phyloP scores from a whole-genome alignment of 495 filamentous ascomycete genomes.

The Penicillium soppii region DNA sequence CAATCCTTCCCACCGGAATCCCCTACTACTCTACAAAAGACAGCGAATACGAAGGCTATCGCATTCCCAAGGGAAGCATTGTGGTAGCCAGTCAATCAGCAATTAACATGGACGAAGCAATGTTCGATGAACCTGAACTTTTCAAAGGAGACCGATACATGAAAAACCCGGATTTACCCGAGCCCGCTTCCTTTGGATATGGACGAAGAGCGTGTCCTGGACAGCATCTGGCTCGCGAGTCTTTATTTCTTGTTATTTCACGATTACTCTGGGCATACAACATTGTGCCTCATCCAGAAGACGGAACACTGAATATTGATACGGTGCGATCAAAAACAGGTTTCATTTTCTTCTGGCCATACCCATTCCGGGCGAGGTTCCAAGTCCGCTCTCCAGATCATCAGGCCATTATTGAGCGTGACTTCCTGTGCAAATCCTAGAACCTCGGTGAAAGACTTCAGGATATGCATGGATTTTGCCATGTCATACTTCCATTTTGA shows the following conservation, averaged over 20 bases:
- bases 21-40: constrained; percentile 52
- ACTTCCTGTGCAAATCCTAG: too few relatives aligned
- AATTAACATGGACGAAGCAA: constrained; percentile 36
- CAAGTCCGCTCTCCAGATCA: too few relatives aligned
- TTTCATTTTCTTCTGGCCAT: too few relatives aligned
- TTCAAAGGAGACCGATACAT: constrained; percentile 52
- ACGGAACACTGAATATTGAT: too few relatives aligned
- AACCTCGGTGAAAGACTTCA: too few relatives aligned
- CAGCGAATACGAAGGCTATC: constrained; percentile 52
- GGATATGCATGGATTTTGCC: too few relatives aligned
- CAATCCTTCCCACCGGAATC: constrained; percentile 35
- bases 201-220: constrained; percentile 32
- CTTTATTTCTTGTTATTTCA: neutral
- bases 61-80: constrained; percentile 46
- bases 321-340: too few relatives aligned
- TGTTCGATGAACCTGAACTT: constrained; percentile 33
- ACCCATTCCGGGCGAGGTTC: too few relatives aligned
- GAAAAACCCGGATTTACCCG: constrained; percentile 3
- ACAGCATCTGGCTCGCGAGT: neutral
- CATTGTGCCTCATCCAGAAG: too few relatives aligned
- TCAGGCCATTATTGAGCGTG: too few relatives aligned
- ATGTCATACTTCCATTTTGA: too few relatives aligned
- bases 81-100: constrained; percentile 45
- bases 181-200: constrained; percentile 13
- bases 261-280: too few relatives aligned